Evolutionary conservation across 2,329 filamentous ascomycete species (phyloP).

Genomic region (Biscogniauxia sp.): DNA sequence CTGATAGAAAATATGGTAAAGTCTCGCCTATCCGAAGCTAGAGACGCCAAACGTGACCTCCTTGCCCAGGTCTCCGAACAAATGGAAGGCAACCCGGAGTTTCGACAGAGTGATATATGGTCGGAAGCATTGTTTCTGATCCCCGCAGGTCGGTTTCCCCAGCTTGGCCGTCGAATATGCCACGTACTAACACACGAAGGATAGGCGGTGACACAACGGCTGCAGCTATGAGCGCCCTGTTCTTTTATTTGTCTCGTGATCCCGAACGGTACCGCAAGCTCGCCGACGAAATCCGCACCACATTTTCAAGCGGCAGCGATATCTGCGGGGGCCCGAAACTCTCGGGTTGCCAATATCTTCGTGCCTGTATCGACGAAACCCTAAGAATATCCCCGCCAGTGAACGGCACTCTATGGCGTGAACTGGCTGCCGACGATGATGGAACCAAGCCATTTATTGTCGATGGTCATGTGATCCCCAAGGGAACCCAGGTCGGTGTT

Average conservation of each 20-base stretch:
- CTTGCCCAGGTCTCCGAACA: slow-evolving; percentile 18
- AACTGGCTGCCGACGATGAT: slow-evolving; percentile 12
- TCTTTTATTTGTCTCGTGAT: slow-evolving; percentile 22
- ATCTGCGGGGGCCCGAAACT: slow-evolving; percentile 15
- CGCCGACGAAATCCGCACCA: slow-evolving; percentile 13
- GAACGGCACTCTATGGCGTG: slow-evolving; percentile 17
- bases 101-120: slow-evolving; percentile 18
- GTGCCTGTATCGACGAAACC: slow-evolving; percentile 22
- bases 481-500: slow-evolving; percentile 15
- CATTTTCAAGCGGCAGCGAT: slow-evolving; percentile 8
- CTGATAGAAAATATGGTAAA: slow-evolving; percentile 20
- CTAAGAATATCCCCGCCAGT: slow-evolving; percentile 16
- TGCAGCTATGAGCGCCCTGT: slow-evolving; percentile 13
- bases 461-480: slow-evolving; percentile 18
- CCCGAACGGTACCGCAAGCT: slow-evolving; percentile 12
- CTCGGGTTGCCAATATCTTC: slow-evolving; percentile 20
- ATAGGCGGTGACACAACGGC: slow-evolving; percentile 18
- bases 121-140: slow-evolving; percentile 20
- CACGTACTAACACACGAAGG: neutral
- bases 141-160: slow-evolving; percentile 16
- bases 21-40: slow-evolving; percentile 13
- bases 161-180: neutral
- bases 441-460: slow-evolving; percentile 10
- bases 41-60: slow-evolving; percentile 16
- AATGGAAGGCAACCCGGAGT: slow-evolving; percentile 11